Base-by-base conservation (phyloP, 106 monocot genomes). In the Alisma plantagoaquatica region DNA sequence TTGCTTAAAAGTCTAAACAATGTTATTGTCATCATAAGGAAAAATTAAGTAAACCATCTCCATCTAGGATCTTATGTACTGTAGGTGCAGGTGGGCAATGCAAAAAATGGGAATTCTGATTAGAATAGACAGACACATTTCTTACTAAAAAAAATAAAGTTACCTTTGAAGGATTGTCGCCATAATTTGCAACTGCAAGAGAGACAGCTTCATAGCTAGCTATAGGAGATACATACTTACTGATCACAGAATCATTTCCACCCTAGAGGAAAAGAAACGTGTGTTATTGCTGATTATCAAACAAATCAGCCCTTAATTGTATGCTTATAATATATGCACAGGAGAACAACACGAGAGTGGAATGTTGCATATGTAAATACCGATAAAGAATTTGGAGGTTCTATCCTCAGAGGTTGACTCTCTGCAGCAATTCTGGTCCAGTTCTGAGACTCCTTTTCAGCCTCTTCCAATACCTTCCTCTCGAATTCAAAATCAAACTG, bases 401-500 rank as follows among this genome's bases (percentile, higher is more conserved):
- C 41, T 28, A 38, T 14, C 49, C 62, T 84, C 45, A 76, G 55
- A 60, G 72, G 49, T 38, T 59, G 77, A 59, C 41, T 69, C 68
- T 84, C 89, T 30, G 41, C 19, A 17, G 73, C 65, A 54, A 98
- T 41, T 62, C 49, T 79, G 51, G 53, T 76, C 96, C 96, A 98
- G 56, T 98, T 89, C 49, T 74, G 77, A 41, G 27, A 69, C 30
- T 76, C 89, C 51, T 82, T 89, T 38, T 89, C 89, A 17, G 89
- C 81, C 54, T 98, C 96, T 27, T 81, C 89, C 11, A 98, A 62
- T 54, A 98, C 78, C 60, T 56, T 85, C 54, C 43, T 89, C 43
- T 98, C 96, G 74, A 85, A 89, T 6, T 98, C 96, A 66, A 98
- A 98, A 52, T 98, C 82, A 74, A 82, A 98, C n/a, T 73, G 75